Conservation (phyloP, 2,329 filamentous ascomycete genomes). For the Stagonosporopsis chrysanthemi region DNA sequence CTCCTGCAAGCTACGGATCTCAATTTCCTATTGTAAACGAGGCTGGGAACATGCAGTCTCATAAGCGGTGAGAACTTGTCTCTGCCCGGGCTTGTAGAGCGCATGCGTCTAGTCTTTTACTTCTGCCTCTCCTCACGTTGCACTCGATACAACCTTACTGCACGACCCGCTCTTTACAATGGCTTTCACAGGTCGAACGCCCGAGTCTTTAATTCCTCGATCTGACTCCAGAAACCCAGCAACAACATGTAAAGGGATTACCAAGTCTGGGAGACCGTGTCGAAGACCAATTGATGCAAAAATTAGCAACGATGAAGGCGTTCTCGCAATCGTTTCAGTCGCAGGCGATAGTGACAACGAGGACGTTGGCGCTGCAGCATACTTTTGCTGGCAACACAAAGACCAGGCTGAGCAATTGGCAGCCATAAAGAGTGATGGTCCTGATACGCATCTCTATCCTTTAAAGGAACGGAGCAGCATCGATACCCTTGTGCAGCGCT, state of each 20-base stretch:
- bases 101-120: background rate
- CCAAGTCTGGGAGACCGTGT: constrained; percentile 81
- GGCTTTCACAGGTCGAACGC: constrained; percentile 61
- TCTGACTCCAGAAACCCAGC: constrained; percentile 84
- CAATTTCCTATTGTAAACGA: background rate
- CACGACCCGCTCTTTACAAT: constrained; percentile 17
- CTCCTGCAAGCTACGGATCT: background rate
- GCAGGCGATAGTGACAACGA: constrained; percentile 55
- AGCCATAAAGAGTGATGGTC: constrained; percentile 28
- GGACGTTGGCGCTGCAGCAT: constrained; percentile 64
- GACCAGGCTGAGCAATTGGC: constrained; percentile 71
- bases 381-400: constrained; percentile 95
- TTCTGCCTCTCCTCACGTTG: no score
- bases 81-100: background rate
- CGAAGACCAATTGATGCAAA: constrained; percentile 70
- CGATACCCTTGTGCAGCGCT: constrained; percentile 82
- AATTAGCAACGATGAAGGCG: constrained; percentile 46
- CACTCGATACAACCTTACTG: background rate
- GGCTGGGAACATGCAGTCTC: background rate
- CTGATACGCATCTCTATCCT: constrained; percentile 59
- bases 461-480: constrained; percentile 76
- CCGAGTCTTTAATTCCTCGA: constrained; percentile 79
- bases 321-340: constrained; percentile 53
- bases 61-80: background rate
- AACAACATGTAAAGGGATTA: constrained; percentile 89